Percentiles rank a stretch among this genome's conserved stretches.
Conservation (phyloP, 2,329 filamentous ascomycete genomes). For the Botryosphaeria dothidea region DNA sequence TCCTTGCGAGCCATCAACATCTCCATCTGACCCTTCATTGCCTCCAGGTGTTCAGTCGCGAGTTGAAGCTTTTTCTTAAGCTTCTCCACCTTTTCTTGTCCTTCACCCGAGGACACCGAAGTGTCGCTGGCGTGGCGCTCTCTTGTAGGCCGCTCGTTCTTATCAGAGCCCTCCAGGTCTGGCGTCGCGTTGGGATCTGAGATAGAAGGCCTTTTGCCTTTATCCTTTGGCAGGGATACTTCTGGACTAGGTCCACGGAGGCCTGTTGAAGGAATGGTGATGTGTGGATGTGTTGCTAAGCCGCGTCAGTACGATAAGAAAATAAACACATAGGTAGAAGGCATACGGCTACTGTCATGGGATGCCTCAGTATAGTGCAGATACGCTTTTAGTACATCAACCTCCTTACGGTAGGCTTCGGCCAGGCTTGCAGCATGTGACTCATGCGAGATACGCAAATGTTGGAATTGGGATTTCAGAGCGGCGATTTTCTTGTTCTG, state of each 20-base stretch:
- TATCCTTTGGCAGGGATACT: neutral
- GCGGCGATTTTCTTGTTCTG: slow-evolving; percentile 35
- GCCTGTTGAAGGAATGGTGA: neutral
- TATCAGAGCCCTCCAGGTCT: neutral
- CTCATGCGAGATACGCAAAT: slow-evolving; percentile 41
- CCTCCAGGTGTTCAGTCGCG: slow-evolving; percentile 27
- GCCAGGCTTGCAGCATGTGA: slow-evolving; percentile 38
- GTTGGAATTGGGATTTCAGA: slow-evolving; percentile 37
- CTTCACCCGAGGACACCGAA: neutral
- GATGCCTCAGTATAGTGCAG: slow-evolving; percentile 39
- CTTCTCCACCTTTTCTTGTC: slow-evolving; percentile 20
- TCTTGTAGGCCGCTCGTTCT: neutral
- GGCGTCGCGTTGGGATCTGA: neutral
- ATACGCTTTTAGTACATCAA: slow-evolving; percentile 41
- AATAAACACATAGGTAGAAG: too few species aligned
- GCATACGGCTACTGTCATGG: slow-evolving; percentile 19
- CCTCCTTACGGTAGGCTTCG: slow-evolving; percentile 41
- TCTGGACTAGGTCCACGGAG: neutral
- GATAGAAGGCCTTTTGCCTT: neutral
- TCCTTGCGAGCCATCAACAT: slow-evolving; percentile 9
- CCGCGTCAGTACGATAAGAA: neutral
- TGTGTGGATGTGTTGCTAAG: neutral
- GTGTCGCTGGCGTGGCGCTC: neutral
- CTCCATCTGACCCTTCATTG: slow-evolving; percentile 16
- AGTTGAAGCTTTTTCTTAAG: slow-evolving; percentile 29